Percentiles rank a stretch among this genome's conserved stretches.
Conservation (phyloP, 306 rosid species). For the Gastrolobium villosum region DNA sequence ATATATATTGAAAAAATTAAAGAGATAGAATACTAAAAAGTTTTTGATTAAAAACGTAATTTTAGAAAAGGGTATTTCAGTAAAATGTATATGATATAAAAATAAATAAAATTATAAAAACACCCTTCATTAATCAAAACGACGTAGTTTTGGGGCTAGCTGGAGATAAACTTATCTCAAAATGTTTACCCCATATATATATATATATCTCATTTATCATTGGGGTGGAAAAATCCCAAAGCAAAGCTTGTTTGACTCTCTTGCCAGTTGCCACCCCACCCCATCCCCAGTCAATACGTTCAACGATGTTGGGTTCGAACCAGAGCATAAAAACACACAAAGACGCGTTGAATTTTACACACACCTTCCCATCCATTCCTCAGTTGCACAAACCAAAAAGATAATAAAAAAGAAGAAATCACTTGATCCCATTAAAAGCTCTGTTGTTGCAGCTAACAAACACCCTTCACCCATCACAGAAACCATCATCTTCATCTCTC, state of each 20-base stretch:
- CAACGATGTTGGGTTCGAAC: neutral
- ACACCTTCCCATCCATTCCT: neutral
- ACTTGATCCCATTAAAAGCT: neutral
- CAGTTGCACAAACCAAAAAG: neutral
- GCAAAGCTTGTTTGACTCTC: constrained; percentile 33
- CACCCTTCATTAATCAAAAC: too few relatives aligned
- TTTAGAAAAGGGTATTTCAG: too few relatives aligned
- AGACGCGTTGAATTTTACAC: constrained; percentile 30
- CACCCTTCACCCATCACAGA: neutral
- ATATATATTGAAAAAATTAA: too few relatives aligned
- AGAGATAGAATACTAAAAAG: too few relatives aligned
- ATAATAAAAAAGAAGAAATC: neutral
- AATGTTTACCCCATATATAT: too few relatives aligned
- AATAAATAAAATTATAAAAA: too few relatives aligned
- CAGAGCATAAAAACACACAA: neutral
- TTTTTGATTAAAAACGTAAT: too few relatives aligned
- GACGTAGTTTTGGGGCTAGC: too few relatives aligned
- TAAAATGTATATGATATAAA: too few relatives aligned
- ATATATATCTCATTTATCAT: too few relatives aligned
- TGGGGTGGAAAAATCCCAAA: neutral
- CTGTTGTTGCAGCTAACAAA: neutral
- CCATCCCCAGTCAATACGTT: neutral
- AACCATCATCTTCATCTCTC: too few relatives aligned
- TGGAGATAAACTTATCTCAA: too few relatives aligned
- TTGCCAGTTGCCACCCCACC: neutral